Base-by-base conservation (phyloP, 768 basidiomycete genomes). In the Tulasnella sp. region DNA sequence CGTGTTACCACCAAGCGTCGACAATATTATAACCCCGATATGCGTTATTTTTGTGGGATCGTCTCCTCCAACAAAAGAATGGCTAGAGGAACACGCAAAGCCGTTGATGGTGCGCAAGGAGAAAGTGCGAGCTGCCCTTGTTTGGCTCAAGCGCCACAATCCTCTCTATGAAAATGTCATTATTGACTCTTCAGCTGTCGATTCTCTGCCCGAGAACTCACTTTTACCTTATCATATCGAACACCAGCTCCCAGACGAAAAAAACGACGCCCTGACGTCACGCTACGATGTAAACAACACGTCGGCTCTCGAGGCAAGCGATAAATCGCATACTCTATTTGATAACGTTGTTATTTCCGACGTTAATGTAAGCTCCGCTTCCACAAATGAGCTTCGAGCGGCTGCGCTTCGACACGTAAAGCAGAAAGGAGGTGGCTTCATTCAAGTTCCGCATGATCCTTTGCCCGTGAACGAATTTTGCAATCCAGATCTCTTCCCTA, bases 401-500 rank as follows among this genome's bases (percentile, higher is more conserved):
- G 55, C 55, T 57, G 55, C 55, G 1, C 2, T 57, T 7, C 55
- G 55, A 5, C 55, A 57, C 16, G 18, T 57, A 3, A 57, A 57
- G 23, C 2, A 57, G 9, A 57, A 57, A 57, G 55, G 55, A 23
- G 55, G 55, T 1, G 55, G 55, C 3, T 57, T 57, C 26, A 9
- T 57, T 5, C 55, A 57, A 23, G 18, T 57, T 0, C 55, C 55
- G 7, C 55, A 57, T 23, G 55, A 57, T 23, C 55, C 55, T 26
- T 1, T 23, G 1, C 55, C 55, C 16, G 26, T 57, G 11, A 57
- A 57, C 10, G 55, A 57, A 10, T 57, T 57, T 9, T 57, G 55
- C 23, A 78, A 81, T 75, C 57, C 74, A 6, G 23, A 61, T 3
- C 39, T 82, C 0, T 80, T 82, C 57, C 81, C 78, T 1, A 48